Conservation (phyloP, 179 eudicot species). For the Camellia oleifera region DNA sequence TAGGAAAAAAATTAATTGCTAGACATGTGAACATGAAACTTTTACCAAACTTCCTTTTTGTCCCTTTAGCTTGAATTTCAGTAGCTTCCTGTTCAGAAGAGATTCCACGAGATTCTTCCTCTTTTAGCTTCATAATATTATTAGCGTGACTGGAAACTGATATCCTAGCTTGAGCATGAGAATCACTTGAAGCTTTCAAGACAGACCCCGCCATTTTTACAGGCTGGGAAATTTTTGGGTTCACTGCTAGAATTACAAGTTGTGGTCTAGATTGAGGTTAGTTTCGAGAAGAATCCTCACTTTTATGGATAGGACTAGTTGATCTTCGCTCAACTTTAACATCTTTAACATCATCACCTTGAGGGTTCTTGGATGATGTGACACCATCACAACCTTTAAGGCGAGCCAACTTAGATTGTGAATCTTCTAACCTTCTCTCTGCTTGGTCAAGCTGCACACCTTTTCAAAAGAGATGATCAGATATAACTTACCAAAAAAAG, state of each 20-base stretch:
- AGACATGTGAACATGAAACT: slow-evolving; percentile 7
- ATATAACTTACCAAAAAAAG: neutral
- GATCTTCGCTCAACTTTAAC: slow-evolving; percentile 42
- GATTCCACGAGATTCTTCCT: slow-evolving; percentile 33
- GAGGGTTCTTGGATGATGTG: slow-evolving; percentile 26
- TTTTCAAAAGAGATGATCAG: slow-evolving; percentile 20
- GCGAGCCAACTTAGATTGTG: slow-evolving; percentile 62
- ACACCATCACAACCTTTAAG: slow-evolving; percentile 41
- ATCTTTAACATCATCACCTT: slow-evolving; percentile 29
- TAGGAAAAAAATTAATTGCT: slow-evolving; percentile 15
- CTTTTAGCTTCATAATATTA: slow-evolving; percentile 35
- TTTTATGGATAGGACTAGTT: slow-evolving; percentile 39
- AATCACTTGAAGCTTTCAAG: slow-evolving; percentile 28
- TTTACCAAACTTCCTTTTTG: slow-evolving; percentile 80
- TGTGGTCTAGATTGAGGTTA: slow-evolving; percentile 51
- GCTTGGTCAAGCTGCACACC: slow-evolving; percentile 69
- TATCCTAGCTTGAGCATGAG: slow-evolving; percentile 24
- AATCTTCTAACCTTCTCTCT: slow-evolving; percentile 59
- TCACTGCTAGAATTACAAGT: slow-evolving; percentile 52
- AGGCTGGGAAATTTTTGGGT: slow-evolving; percentile 38
- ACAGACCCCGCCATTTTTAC: slow-evolving; percentile 31
- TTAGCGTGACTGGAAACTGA: slow-evolving; percentile 25
- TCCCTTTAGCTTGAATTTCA: slow-evolving; percentile 42
- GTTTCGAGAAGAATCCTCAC: slow-evolving; percentile 30
- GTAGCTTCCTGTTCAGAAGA: slow-evolving; percentile 35